Evolutionary conservation across 116 monocot genomes (phyloP).

Genomic region (Posidonia oceanica): DNA sequence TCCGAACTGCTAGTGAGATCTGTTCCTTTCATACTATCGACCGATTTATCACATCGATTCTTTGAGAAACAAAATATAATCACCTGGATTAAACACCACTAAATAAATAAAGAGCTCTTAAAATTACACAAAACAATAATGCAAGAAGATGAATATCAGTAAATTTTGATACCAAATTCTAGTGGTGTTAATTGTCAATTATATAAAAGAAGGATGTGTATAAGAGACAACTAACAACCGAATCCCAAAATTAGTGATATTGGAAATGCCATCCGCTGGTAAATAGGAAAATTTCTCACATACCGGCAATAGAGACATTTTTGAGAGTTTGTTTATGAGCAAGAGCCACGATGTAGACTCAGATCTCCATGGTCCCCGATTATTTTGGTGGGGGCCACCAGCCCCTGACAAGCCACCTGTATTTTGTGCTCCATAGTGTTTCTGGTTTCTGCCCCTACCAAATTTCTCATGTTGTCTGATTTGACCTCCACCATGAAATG

Average conservation of each 20-base stretch:
- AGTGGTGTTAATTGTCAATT: not conserved
- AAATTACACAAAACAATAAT: not conserved
- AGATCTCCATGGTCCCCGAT: conserved; percentile 48
- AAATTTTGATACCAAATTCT: not conserved
- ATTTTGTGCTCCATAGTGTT: conserved; percentile 34
- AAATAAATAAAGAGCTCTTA: not conserved
- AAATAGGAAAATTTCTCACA: conserved; percentile 7
- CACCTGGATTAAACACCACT: conserved; percentile 36
- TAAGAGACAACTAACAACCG: too few species aligned
- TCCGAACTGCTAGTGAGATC: conserved; percentile 85
- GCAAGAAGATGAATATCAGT: not conserved
- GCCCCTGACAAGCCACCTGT: conserved; percentile 17
- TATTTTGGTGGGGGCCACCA: conserved; percentile 32
- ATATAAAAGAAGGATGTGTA: too few species aligned
- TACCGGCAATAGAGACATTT: conserved; percentile 82
- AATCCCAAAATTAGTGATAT: too few species aligned
- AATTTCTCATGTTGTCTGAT: conserved; percentile 35
- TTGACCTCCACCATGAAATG: conserved; percentile 27
- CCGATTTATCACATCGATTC: conserved; percentile 87
- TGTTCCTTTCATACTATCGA: conserved; percentile 50
- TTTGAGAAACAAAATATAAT: conserved; percentile 99
- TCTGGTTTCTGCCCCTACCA: conserved; percentile 44
- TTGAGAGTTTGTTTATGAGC: conserved; percentile 71
- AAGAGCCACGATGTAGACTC: conserved; percentile 70
- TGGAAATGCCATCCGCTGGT: too few species aligned